phyloP scores from a whole-genome alignment of 2,329 filamentous ascomycete species.

The Boeremia lycopersici region DNA sequence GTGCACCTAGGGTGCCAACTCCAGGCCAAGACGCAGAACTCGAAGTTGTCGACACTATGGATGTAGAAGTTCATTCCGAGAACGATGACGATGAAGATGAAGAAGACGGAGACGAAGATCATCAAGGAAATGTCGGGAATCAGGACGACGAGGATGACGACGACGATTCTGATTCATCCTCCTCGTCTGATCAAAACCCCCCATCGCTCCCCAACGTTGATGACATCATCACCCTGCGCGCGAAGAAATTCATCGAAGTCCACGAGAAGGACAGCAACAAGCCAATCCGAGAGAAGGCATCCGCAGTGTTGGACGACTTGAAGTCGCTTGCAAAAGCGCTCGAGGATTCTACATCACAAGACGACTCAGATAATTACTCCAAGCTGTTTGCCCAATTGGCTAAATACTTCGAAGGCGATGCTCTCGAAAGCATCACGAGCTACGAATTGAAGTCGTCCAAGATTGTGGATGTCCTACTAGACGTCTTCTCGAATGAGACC shows the following conservation, averaged over 20 bases:
- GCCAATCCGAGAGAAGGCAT: constrained; percentile 78
- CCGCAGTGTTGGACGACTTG: constrained; percentile 74
- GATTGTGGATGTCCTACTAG: constrained; percentile 81
- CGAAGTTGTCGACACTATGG: constrained; percentile 60
- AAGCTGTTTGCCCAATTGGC: constrained; percentile 77
- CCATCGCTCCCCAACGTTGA: constrained; percentile 60
- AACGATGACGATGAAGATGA: constrained; percentile 58
- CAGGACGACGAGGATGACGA: constrained; percentile 64
- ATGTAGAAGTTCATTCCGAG: constrained; percentile 59
- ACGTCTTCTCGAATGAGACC: constrained; percentile 77
- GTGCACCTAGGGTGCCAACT: constrained; percentile 27
- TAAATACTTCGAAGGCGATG: constrained; percentile 84
- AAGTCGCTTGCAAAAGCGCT: constrained; percentile 75
- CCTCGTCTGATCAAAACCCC: constrained; percentile 46
- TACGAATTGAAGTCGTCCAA: constrained; percentile 91
- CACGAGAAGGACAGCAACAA: constrained; percentile 80
- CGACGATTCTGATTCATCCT: constrained; percentile 69
- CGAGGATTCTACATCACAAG: constrained; percentile 68
- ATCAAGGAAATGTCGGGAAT: constrained; percentile 59
- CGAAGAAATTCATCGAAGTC: constrained; percentile 80
- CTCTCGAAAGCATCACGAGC: constrained; percentile 91
- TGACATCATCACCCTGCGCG: constrained; percentile 74
- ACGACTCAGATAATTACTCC: constrained; percentile 57
- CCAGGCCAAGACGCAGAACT: constrained; percentile 44
- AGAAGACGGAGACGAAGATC: constrained; percentile 58